Percentiles rank a stretch among this genome's conserved stretches.
These are phyloP conservation scores for Lathyrus tuberosus DNA, from an alignment of 306 rosid genomes.

Conservation along the genomic window DNA sequence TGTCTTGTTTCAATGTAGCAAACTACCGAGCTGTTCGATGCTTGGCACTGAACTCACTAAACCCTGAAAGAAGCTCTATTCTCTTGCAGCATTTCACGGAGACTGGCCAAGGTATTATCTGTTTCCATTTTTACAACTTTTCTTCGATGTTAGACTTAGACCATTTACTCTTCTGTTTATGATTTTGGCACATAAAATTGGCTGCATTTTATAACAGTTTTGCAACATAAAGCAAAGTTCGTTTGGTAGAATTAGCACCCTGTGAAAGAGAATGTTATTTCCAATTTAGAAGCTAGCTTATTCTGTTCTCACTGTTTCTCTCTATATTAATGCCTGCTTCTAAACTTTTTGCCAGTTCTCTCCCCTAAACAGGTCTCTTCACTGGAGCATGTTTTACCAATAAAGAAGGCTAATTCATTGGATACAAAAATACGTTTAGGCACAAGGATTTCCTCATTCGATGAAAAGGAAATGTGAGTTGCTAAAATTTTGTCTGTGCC, in stretches of 20 bases:
- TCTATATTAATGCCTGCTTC: slow-evolving; percentile 48
- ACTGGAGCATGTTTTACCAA: slow-evolving; percentile 76
- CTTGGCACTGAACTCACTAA: slow-evolving; percentile 77
- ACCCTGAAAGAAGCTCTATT: slow-evolving; percentile 81
- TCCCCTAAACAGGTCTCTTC: slow-evolving; percentile 82
- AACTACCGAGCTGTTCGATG: slow-evolving; percentile 88
- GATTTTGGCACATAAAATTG: slow-evolving; percentile 17
- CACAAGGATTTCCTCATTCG: slow-evolving; percentile 70
- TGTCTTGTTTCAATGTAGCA: slow-evolving; percentile 51
- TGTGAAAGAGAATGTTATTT: slow-evolving; percentile 24
- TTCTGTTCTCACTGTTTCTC: background rate
- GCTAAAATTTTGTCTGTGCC: slow-evolving; percentile 11
- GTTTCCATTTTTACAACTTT: slow-evolving; percentile 22
- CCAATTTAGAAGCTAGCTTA: slow-evolving; percentile 5
- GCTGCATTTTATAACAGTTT: slow-evolving; percentile 12
- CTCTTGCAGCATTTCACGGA: slow-evolving; percentile 69
- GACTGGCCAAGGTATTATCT: slow-evolving; percentile 71
- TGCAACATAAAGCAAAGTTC: background rate
- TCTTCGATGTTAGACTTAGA: background rate
- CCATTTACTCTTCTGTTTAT: background rate
- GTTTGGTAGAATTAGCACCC: slow-evolving; percentile 23
- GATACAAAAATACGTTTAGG: slow-evolving; percentile 63
- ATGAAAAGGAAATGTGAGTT: slow-evolving; percentile 73
- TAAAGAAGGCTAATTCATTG: slow-evolving; percentile 46
- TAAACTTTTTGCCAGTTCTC: slow-evolving; percentile 77